Conservation (phyloP, 495 filamentous ascomycete genomes). For the Daldinia childiae region DNA sequence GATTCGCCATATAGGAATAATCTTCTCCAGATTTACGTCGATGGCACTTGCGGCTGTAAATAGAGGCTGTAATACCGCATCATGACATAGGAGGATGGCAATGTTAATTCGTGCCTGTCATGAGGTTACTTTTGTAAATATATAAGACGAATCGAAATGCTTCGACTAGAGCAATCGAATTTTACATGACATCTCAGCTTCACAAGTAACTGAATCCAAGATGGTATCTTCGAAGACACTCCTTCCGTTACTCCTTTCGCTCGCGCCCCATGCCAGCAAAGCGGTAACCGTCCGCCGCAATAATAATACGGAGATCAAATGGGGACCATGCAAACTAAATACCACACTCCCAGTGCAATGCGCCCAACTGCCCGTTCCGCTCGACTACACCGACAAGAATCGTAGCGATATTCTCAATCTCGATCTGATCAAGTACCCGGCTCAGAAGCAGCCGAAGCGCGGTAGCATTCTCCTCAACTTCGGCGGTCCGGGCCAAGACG, state of each 20-base stretch:
- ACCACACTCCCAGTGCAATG: constrained; percentile 46
- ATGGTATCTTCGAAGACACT: constrained; percentile 20
- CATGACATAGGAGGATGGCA: background rate
- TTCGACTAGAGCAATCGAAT: background rate
- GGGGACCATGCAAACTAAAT: constrained; percentile 35
- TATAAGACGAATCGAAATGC: background rate
- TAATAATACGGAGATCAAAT: constrained; percentile 8
- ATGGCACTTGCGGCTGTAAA: constrained; percentile 5
- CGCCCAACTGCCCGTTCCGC: constrained; percentile 53
- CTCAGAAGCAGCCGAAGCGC: constrained; percentile 44
- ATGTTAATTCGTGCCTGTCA: background rate
- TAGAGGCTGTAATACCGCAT: constrained; percentile 22
- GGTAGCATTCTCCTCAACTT: constrained; percentile 60
- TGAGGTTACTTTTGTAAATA: background rate
- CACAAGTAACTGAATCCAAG: background rate
- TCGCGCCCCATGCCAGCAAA: constrained; percentile 10
- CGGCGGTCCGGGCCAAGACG: constrained; percentile 53
- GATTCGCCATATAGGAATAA: constrained; percentile 9
- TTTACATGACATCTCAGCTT: constrained; percentile 1
- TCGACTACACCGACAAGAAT: constrained; percentile 52
- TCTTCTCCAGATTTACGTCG: background rate
- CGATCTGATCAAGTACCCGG: constrained; percentile 47
- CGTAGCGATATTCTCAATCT: constrained; percentile 47
- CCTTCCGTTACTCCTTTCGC: constrained; percentile 8
- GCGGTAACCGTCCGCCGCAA: constrained; percentile 14